Evolutionary conservation across 2,329 filamentous ascomycete genomes (phyloP).

Genomic region (Fusarium nygamai): DNA sequence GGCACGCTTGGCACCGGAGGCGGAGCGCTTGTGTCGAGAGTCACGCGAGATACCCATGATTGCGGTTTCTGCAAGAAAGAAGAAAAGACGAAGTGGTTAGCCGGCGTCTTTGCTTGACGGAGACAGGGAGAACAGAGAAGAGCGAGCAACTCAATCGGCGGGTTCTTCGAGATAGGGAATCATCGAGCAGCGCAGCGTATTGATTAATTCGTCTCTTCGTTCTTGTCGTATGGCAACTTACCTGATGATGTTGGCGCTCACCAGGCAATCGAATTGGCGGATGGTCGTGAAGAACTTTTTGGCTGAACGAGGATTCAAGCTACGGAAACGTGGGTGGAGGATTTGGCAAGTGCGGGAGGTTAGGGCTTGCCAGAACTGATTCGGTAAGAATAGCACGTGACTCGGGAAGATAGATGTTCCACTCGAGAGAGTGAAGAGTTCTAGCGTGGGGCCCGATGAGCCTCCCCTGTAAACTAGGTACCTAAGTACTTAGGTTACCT

Average conservation of each 20-base stretch:
- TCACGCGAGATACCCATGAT: slow-evolving; percentile 99
- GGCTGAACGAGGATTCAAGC: slow-evolving; percentile 43
- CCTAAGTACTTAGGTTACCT: too few species aligned
- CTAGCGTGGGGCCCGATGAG: background rate
- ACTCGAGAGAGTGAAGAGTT: slow-evolving; percentile 12
- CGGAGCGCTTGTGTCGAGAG: slow-evolving; percentile 99
- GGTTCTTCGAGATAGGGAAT: slow-evolving; percentile 36
- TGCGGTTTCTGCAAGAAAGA: slow-evolving; percentile 69
- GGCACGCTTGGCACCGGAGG: slow-evolving; percentile 97
- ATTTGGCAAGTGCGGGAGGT: background rate
- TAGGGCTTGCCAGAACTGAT: background rate
- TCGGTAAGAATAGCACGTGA: background rate
- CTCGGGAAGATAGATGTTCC: slow-evolving; percentile 39
- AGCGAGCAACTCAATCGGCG: slow-evolving; percentile 36
- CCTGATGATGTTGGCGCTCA: slow-evolving; percentile 60
- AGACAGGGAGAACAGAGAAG: slow-evolving; percentile 7
- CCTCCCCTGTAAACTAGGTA: background rate
- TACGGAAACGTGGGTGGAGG: slow-evolving; percentile 19
- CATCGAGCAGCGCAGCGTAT: slow-evolving; percentile 37
- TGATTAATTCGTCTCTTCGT: slow-evolving; percentile 35
- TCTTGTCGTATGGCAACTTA: slow-evolving; percentile 49
- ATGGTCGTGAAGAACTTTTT: slow-evolving; percentile 53
- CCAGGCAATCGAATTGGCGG: slow-evolving; percentile 60
- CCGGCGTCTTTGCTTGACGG: slow-evolving; percentile 1
- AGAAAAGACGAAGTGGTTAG: slow-evolving; percentile 37